phyloP scores from a whole-genome alignment of 352 stramenopile species.

The Phytophthora litchii region DNA sequence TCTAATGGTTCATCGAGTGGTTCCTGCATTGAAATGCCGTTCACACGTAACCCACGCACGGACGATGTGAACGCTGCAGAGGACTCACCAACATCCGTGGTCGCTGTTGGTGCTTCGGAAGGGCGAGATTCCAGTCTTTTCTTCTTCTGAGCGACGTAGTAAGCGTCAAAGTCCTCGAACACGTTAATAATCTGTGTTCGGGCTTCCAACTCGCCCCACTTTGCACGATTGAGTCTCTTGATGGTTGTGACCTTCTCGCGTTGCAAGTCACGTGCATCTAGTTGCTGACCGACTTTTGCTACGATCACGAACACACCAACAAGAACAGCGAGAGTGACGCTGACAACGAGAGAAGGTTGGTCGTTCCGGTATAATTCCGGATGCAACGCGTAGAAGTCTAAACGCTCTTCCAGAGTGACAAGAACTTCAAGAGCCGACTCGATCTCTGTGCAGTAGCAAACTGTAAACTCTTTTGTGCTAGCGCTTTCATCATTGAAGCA shows the following conservation, averaged over 20 bases:
- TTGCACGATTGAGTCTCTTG: constrained; percentile 61
- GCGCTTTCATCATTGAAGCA: constrained; percentile 64
- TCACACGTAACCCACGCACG: constrained; percentile 2
- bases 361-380: constrained; percentile 72
- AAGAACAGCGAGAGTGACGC: constrained; percentile 44
- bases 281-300: constrained; percentile 34
- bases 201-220: constrained; percentile 67
- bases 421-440: constrained; percentile 68
- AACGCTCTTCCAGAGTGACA: constrained; percentile 62
- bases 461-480: constrained; percentile 46
- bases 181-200: constrained; percentile 34
- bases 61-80: constrained; percentile 14
- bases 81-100: constrained; percentile 20
- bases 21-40: constrained; percentile 2
- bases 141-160: constrained; percentile 38
- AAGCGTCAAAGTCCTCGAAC: constrained; percentile 62
- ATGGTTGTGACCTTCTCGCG: constrained; percentile 62
- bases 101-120: constrained; percentile 24
- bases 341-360: constrained; percentile 50
- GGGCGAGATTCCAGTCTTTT: constrained; percentile 34
- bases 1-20: constrained; percentile 15
- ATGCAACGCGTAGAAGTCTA: constrained; percentile 65
- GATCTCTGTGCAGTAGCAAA: constrained; percentile 71
- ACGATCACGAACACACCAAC: constrained; percentile 44
- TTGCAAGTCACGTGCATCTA: constrained; percentile 44